Evolutionary conservation across 495 filamentous ascomycete genomes (phyloP), one percentile per base, ranked within the genome.

Genomic region (Lasiosphaeriaceae sp.): DNA sequence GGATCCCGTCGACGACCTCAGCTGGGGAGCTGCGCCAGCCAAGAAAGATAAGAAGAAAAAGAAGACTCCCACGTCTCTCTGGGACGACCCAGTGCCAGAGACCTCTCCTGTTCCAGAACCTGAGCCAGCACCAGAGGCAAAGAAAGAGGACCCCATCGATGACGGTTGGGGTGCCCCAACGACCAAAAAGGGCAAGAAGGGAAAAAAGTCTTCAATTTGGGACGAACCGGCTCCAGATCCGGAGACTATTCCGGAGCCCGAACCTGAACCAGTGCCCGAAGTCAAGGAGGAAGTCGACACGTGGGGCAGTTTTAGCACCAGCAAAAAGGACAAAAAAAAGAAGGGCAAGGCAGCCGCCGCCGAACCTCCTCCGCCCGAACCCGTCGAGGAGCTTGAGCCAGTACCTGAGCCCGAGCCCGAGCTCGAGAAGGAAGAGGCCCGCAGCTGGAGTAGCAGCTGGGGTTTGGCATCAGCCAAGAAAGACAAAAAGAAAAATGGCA

Each of bases 371-470:
- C 65, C 64, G 26, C 55, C 52, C 4, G 62, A 60, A 61, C 51
- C 66, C 11, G 63, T 62, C 14, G 43, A 59, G 20, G 65, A 68
- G 19, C 53, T 59, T 7, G 50, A 59, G 37, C 45, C 56, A 2
- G 59, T 57, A 22, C 66, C 67, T 17, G 65, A 63, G 14, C 58
- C 67, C 7, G 67, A 70, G 34, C 65, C 67, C 37, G 71, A 73
- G 24, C 62, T 68, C 2, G 70, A 68, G 47, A 67, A 60, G 23
- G 67, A 70, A 46, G 47, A 47, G 2, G 58, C 54, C 9, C 3
- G 26, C 26, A 31, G 26, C 26, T 31, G 26, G 26, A 9, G 26
- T 31, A 31, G 26, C 26, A 31, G 26, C 26, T 31, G 26, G 26
- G 26, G 26, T 12, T 43, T 59, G 2, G 55, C 20, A 12, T 52